A percentile compares a stretch with the other conserved stretches of the same genome.
phyloP scores from a whole-genome alignment of 164 flowering plant genomes.

The Magnolia officinalis region DNA sequence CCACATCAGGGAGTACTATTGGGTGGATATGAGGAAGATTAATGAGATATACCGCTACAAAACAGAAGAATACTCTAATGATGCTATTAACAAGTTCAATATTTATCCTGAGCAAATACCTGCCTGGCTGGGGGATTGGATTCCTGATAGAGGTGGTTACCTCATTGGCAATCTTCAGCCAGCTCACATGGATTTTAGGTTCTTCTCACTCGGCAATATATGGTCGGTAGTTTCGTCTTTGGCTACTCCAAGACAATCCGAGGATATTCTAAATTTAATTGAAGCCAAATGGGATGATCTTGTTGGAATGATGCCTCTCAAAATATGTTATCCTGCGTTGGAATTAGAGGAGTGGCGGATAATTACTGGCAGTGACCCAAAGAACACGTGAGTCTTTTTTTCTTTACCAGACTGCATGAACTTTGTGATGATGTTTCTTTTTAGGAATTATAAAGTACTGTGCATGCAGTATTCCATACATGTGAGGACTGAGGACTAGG shows the following conservation, averaged over 20 bases:
- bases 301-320: conserved; percentile 75
- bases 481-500: too few species aligned
- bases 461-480: too few species aligned
- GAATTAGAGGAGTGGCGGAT: conserved; percentile 82
- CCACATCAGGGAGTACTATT: conserved; percentile 81
- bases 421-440: neutral
- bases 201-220: conserved; percentile 81
- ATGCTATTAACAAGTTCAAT: conserved; percentile 87
- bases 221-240: conserved; percentile 84
- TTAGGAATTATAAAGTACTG: too few species aligned
- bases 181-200: conserved; percentile 92
- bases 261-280: conserved; percentile 59
- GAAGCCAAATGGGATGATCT: conserved; percentile 91
- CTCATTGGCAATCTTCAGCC: conserved; percentile 87
- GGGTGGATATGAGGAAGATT: conserved; percentile 81
- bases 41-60: conserved; percentile 87
- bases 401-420: neutral
- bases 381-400: conserved; percentile 64
- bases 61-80: conserved; percentile 84
- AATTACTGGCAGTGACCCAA: conserved; percentile 84
- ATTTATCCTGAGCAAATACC: conserved; percentile 93
- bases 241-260: conserved; percentile 72
- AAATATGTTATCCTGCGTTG: conserved; percentile 80
- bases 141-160: conserved; percentile 86
- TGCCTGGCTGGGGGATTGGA: conserved; percentile 79